A percentile compares a stretch with the other conserved stretches of the same genome.
These are phyloP conservation scores for Citrus trifoliata DNA, from an alignment of 345 rosid species.

Conservation along the genomic window DNA sequence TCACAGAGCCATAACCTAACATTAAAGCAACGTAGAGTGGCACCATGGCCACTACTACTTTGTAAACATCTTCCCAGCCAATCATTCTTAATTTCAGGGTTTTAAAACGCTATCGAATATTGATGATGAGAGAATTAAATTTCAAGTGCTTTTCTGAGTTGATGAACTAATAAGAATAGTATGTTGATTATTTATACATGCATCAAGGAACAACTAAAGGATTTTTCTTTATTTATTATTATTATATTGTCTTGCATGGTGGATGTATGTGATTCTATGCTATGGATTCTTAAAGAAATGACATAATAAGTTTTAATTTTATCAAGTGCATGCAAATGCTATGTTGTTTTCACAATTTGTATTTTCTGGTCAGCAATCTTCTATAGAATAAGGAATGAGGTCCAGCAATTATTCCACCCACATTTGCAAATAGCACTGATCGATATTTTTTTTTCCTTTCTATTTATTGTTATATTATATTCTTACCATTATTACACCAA, in stretches of 20 bases:
- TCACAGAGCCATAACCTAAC: constrained; percentile 83
- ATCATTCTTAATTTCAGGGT: constrained; percentile 40
- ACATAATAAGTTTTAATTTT: not conserved
- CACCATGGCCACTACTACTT: constrained; percentile 71
- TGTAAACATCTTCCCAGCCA: constrained; percentile 69
- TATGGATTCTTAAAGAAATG: constrained; percentile 15
- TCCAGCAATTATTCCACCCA: constrained; percentile 33
- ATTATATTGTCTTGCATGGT: not conserved
- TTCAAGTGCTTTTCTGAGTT: not conserved
- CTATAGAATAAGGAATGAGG: constrained; percentile 34
- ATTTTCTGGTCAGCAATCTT: constrained; percentile 7
- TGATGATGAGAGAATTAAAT: not conserved
- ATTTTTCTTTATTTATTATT: not conserved
- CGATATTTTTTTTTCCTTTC: not conserved
- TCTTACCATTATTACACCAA: constrained; percentile 7
- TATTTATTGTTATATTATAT: constrained; percentile 16
- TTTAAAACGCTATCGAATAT: not conserved
- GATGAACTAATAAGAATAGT: not conserved
- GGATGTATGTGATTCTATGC: constrained; percentile 13
- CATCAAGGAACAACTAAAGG: constrained; percentile 1
- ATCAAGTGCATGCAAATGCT: constrained; percentile 1
- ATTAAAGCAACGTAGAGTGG: constrained; percentile 77
- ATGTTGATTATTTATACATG: not conserved
- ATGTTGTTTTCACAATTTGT: constrained; percentile 18
- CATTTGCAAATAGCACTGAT: constrained; percentile 13